These are phyloP conservation scores for Aspergillus thermomutatus DNA, from an alignment of 2,329 filamentous ascomycete species.

Conservation along the genomic window DNA sequence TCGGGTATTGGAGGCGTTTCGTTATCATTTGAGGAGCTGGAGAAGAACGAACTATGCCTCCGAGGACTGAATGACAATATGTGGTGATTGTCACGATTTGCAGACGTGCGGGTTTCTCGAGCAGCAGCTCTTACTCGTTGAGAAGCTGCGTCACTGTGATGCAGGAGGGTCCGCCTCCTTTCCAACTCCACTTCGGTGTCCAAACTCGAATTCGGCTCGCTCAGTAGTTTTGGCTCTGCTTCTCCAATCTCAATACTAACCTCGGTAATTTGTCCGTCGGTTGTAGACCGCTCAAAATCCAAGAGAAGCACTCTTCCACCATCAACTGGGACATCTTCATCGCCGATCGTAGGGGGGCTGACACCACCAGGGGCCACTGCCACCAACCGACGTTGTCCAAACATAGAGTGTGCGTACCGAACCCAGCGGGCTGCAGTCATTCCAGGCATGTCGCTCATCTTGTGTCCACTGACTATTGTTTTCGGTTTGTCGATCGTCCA, in stretches of 20 bases:
- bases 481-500: conserved; percentile 52
- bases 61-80: conserved; percentile 13
- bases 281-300: conserved; percentile 66
- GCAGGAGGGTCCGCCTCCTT: conserved; percentile 67
- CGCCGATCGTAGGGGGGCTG: conserved; percentile 58
- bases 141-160: conserved; percentile 49
- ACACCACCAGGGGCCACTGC: conserved; percentile 69
- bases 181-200: conserved; percentile 77
- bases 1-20: conserved; percentile 59
- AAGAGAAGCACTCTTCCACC: conserved; percentile 70
- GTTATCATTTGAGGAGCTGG: conserved; percentile 20
- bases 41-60: conserved; percentile 27
- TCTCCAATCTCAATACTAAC: conserved; percentile 72
- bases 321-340: conserved; percentile 74
- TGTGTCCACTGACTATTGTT: conserved; percentile 65
- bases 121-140: conserved; percentile 16
- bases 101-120: conserved; percentile 24
- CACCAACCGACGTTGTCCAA: conserved; percentile 57
- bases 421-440: conserved; percentile 72
- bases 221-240: conserved; percentile 64
- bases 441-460: conserved; percentile 62
- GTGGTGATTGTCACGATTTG: conserved; percentile 13
- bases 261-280: conserved; percentile 55
- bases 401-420: conserved; percentile 49
- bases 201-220: conserved; percentile 70